Conservation (phyloP, 768 basidiomycete genomes). For the Tricholoma saponaceum region DNA sequence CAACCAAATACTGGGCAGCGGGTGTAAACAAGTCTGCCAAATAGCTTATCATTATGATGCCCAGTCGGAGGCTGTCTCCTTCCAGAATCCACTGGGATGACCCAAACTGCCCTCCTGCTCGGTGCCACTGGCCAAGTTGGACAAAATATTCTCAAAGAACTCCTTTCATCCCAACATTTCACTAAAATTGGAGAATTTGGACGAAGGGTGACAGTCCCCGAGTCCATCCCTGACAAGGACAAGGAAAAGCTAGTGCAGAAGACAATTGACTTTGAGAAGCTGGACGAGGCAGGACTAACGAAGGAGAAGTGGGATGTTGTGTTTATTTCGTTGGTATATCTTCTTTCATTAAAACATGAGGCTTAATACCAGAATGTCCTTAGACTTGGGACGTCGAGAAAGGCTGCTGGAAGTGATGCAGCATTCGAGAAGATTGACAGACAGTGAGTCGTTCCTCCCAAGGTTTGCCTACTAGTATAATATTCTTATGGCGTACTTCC, state of each 20-base stretch:
- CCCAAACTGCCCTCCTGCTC: constrained; percentile 59
- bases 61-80: no score
- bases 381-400: constrained; percentile 64
- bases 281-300: constrained; percentile 46
- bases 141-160: constrained; percentile 52
- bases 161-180: constrained; percentile 55
- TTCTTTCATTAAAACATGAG: neutral
- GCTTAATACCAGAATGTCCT: neutral
- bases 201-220: constrained; percentile 48
- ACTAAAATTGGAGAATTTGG: constrained; percentile 68
- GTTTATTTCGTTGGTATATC: constrained; percentile 54
- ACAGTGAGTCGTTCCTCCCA: constrained; percentile 43
- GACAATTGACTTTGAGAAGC: constrained; percentile 64
- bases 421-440: constrained; percentile 76
- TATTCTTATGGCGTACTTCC: neutral
- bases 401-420: constrained; percentile 55
- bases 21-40: no score
- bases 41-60: no score
- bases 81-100: no score
- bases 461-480: neutral
- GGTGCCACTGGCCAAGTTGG: constrained; percentile 76
- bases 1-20: no score
- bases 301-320: constrained; percentile 71
- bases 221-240: constrained; percentile 29
- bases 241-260: constrained; percentile 67